Evolutionary conservation across 2,329 filamentous ascomycete species (phyloP).

Genomic region (Aspergillus fumigatus): DNA sequence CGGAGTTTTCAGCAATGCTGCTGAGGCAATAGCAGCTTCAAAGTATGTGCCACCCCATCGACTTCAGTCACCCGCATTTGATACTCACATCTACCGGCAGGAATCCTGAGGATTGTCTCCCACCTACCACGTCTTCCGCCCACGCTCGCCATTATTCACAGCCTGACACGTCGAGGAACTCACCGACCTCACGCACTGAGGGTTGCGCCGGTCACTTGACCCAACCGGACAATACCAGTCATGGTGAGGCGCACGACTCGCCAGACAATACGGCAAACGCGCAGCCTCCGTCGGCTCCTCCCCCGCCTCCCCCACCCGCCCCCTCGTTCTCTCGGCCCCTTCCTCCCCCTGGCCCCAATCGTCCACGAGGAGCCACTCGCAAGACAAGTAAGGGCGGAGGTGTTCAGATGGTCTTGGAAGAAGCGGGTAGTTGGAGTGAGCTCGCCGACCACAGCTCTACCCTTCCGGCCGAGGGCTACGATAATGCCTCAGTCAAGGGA

Average conservation of each 20-base stretch:
- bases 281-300: constrained; percentile 24
- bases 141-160: constrained; percentile 37
- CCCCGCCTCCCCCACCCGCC: constrained; percentile 23
- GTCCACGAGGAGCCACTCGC: constrained; percentile 59
- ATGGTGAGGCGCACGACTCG: constrained; percentile 26
- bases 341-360: constrained; percentile 37
- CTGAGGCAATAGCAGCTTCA: constrained; percentile 38
- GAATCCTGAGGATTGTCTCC: constrained; percentile 38
- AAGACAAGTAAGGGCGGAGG: constrained; percentile 76
- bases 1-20: constrained; percentile 24
- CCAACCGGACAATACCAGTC: constrained; percentile 23
- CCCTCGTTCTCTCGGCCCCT: constrained; percentile 39
- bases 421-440: constrained; percentile 85
- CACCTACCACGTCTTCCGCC: constrained; percentile 19
- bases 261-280: constrained; percentile 18
- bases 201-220: constrained; percentile 24
- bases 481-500: constrained; percentile 34
- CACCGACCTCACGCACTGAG: constrained; percentile 28
- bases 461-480: constrained; percentile 61
- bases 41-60: constrained; percentile 21
- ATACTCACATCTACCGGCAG: constrained; percentile 16
- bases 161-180: constrained; percentile 27
- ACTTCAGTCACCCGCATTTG: constrained; percentile 4
- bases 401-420: constrained; percentile 85
- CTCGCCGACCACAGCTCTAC: constrained; percentile 79